A percentile compares a stretch with the other conserved stretches of the same genome.
Evolutionary conservation across 1,284 basidiomycete species (phyloP).

Genomic region (Rhodofomes roseus): DNA sequence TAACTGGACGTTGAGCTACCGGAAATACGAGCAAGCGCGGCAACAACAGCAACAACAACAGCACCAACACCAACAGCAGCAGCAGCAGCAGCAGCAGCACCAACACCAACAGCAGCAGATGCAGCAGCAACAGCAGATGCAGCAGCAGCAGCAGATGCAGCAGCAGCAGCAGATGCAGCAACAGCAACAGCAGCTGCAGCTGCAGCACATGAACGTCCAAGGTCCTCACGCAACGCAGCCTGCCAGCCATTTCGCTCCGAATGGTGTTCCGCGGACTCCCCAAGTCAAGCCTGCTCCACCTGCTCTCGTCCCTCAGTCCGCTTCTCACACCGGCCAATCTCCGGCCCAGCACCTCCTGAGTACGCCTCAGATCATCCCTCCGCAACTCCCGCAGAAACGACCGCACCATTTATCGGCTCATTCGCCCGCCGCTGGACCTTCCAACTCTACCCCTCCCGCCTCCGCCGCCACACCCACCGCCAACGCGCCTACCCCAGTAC

Average conservation of each 20-base stretch:
- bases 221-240: not conserved
- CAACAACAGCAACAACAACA: not conserved
- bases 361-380: not conserved
- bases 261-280: slow-evolving; percentile 1
- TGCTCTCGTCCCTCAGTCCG: slow-evolving; percentile 2
- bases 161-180: too few relatives aligned
- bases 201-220: too few relatives aligned
- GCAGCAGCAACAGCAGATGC: too few relatives aligned
- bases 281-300: slow-evolving; percentile 5
- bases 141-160: too few relatives aligned
- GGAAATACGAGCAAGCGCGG: not conserved
- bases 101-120: too few relatives aligned
- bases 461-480: slow-evolving; percentile 51
- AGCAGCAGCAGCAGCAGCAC: too few relatives aligned
- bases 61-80: too few relatives aligned
- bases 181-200: not conserved
- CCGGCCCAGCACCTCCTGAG: not conserved
- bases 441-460: slow-evolving; percentile 27
- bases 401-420: slow-evolving; percentile 9
- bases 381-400: not conserved
- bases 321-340: not conserved
- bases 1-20: not conserved
- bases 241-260: not conserved
- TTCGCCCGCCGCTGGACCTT: slow-evolving; percentile 7
- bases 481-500: slow-evolving; percentile 46